Evolutionary conservation across 148 eudicot genomes (phyloP).

Genomic region (Fagopyrum esculentum): DNA sequence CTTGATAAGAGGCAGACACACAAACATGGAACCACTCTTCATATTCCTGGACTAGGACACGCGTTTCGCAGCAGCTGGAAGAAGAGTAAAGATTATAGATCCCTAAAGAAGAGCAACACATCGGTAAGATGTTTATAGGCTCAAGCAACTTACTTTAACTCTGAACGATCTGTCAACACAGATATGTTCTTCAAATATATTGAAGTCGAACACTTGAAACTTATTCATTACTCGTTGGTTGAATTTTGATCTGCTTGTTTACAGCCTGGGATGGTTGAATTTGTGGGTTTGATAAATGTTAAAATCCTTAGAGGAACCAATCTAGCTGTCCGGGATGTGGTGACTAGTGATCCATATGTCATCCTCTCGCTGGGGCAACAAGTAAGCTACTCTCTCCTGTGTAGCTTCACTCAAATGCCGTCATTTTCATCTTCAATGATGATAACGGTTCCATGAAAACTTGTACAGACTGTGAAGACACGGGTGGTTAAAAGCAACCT

Average conservation of each 20-base stretch:
- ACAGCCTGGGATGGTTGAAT: constrained; percentile 97
- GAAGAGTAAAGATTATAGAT: constrained; percentile 47
- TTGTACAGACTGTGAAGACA: constrained; percentile 86
- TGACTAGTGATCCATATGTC: constrained; percentile 92
- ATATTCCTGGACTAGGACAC: constrained; percentile 51
- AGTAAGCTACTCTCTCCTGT: constrained; percentile 34
- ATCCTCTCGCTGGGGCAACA: constrained; percentile 79
- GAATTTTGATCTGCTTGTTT: neutral
- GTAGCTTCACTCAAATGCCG: neutral
- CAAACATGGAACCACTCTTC: constrained; percentile 45
- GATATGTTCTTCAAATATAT: too few species aligned
- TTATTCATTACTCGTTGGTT: neutral
- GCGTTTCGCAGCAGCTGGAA: constrained; percentile 79
- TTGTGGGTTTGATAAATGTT: constrained; percentile 81
- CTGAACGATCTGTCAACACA: neutral
- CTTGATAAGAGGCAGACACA: constrained; percentile 52
- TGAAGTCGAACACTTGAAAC: too few species aligned
- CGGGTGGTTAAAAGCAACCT: constrained; percentile 77
- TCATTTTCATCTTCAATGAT: too few species aligned
- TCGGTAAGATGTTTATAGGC: constrained; percentile 32
- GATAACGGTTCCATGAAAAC: neutral
- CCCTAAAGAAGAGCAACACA: constrained; percentile 43
- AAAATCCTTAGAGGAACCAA: constrained; percentile 85
- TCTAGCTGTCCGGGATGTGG: constrained; percentile 80
- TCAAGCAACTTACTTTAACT: neutral